phyloP scores from a whole-genome alignment of 108 stramenopile species.

The Skeletonema potamos region DNA sequence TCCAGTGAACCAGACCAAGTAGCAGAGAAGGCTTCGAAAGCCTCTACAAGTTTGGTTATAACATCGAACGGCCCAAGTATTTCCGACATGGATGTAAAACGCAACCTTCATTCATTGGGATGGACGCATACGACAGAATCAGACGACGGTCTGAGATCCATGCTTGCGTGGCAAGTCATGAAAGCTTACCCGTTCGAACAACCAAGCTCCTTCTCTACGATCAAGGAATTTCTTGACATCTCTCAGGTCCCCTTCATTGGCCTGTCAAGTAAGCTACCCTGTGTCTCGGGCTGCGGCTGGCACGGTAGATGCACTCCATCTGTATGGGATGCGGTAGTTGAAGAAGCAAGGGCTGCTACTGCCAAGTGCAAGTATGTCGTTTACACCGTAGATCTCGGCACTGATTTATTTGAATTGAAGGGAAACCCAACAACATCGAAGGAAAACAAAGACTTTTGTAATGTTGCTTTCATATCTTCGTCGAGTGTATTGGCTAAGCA shows the following conservation, averaged over 20 bases:
- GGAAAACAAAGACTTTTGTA: constrained; percentile 53
- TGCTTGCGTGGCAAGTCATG: constrained; percentile 44
- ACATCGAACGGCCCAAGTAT: constrained; percentile 6
- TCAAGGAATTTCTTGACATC: constrained; percentile 17
- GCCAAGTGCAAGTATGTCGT: constrained; percentile 52
- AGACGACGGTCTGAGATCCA: constrained; percentile 33
- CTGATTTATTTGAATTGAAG: constrained; percentile 40
- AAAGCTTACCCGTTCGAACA: constrained; percentile 31
- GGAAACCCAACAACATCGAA: constrained; percentile 38
- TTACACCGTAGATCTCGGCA: constrained; percentile 65
- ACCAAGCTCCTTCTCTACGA: constrained; percentile 1
- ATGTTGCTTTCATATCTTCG: constrained; percentile 72
- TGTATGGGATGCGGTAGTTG: constrained; percentile 46
- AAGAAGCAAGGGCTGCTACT: constrained; percentile 43
- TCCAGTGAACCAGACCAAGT: constrained; percentile 7
- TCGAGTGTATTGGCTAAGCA: constrained; percentile 35
- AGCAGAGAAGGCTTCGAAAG: constrained; percentile 7
- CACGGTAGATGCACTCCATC: constrained; percentile 34
- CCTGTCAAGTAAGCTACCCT: constrained; percentile 37
- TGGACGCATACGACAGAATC: constrained; percentile 32
- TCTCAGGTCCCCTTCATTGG: constrained; percentile 16
- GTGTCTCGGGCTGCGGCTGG: constrained; percentile 61
- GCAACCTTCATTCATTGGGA: constrained; percentile 39
- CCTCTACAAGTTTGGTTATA: neutral
- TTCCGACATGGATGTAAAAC: constrained; percentile 19